A percentile compares a stretch with the other conserved stretches of the same genome.
Conservation (phyloP, 108 stramenopile species). For the Skeletonema tropicum region DNA sequence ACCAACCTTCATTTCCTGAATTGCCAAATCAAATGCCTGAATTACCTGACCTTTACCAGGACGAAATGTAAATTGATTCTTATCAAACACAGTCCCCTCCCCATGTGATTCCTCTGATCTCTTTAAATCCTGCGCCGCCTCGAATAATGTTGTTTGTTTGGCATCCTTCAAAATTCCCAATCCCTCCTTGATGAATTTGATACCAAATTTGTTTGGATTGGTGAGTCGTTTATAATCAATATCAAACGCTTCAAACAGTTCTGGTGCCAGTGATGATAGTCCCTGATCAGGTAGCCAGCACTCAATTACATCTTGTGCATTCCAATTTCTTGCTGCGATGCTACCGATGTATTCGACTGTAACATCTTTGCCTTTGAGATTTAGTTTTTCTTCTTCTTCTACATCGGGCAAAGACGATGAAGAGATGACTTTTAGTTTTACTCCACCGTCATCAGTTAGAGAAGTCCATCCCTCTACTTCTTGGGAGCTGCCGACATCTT, state of each 20-base stretch:
- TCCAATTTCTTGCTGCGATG: conserved; percentile 8
- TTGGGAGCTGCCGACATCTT: too few species aligned
- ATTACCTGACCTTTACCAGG: too few species aligned
- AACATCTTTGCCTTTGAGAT: neutral
- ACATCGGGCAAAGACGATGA: neutral
- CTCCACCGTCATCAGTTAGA: neutral
- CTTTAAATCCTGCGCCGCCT: too few species aligned
- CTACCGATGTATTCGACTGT: conserved; percentile 2
- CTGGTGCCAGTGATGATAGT: neutral
- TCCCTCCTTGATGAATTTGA: too few species aligned
- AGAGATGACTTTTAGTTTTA: neutral
- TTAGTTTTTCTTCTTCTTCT: neutral
- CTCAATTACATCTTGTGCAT: conserved; percentile 12
- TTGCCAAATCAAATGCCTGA: neutral
- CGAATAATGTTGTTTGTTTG: too few species aligned
- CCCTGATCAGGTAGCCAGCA: conserved; percentile 5
- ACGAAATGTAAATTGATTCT: too few species aligned
- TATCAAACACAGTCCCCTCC: too few species aligned
- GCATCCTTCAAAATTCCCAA: too few species aligned
- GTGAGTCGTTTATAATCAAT: neutral
- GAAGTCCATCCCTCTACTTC: neutral
- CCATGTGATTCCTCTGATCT: too few species aligned
- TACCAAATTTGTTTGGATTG: neutral
- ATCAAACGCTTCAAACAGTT: neutral
- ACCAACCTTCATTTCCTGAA: neutral